phyloP scores from a whole-genome alignment of 192 early-diverging fungal species.

The Rhizophlyctis rosea region DNA sequence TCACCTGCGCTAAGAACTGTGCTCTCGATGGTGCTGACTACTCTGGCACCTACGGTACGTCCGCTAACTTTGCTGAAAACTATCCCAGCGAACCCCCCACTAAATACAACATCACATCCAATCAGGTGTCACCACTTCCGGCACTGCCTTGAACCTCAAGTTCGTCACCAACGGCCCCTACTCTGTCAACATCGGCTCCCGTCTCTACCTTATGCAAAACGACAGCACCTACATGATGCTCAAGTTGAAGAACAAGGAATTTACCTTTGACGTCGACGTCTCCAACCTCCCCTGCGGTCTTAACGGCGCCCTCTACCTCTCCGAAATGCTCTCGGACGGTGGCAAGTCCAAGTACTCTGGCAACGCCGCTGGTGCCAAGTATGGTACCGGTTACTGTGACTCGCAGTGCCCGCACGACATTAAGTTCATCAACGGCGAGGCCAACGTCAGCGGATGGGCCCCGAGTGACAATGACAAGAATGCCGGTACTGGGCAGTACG shows the following conservation, averaged over 20 bases:
- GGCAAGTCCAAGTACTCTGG: neutral
- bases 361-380: slow-evolving; percentile 37
- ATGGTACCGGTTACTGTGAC: slow-evolving; percentile 40
- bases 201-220: slow-evolving; percentile 33
- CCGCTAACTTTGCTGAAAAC: no score
- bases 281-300: slow-evolving; percentile 36
- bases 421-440: slow-evolving; percentile 34
- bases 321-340: slow-evolving; percentile 23
- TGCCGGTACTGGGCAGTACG: slow-evolving; percentile 15
- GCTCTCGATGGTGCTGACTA: slow-evolving; percentile 31
- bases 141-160: slow-evolving; percentile 24
- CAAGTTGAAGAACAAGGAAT: slow-evolving; percentile 38
- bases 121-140: slow-evolving; percentile 16
- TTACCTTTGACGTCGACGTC: slow-evolving; percentile 36
- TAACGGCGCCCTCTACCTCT: slow-evolving; percentile 41
- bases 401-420: slow-evolving; percentile 43
- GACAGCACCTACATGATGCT: slow-evolving; percentile 29
- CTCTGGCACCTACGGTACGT: slow-evolving; percentile 30
- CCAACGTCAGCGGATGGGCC: slow-evolving; percentile 23
- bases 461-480: slow-evolving; percentile 10
- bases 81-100: no score
- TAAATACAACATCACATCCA: no score
- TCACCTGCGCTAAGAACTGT: slow-evolving; percentile 21
- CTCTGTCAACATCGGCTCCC: slow-evolving; percentile 33
- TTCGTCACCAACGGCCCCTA: slow-evolving; percentile 22